These are phyloP conservation scores for Eudorina sp. DNA, from an alignment of 139 green algal species.

Conservation along the genomic window DNA sequence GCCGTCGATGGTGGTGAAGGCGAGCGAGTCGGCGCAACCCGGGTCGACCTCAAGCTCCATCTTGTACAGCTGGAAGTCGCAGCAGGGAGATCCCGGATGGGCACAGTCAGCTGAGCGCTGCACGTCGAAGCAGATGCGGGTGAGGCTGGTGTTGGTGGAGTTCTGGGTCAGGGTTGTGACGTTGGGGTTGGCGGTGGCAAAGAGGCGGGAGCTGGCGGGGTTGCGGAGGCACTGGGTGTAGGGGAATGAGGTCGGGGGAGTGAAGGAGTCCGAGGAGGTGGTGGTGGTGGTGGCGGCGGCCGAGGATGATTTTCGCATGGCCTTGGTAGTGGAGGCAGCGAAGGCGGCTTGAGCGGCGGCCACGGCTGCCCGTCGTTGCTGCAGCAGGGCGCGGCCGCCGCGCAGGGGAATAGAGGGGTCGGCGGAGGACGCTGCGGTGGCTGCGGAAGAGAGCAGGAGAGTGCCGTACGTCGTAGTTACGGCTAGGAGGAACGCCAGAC, in stretches of 20 bases:
- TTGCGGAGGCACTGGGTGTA: constrained; percentile 39
- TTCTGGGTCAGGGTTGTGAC: not conserved
- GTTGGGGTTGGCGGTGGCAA: constrained; percentile 33
- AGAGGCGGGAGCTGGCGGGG: not conserved
- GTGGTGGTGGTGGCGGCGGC: not conserved
- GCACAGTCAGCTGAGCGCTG: not conserved
- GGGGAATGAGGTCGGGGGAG: not conserved
- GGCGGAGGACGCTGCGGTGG: not conserved
- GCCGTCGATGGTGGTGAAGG: constrained; percentile 55
- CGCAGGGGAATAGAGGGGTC: not conserved
- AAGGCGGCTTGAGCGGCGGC: not conserved
- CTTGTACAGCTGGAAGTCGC: constrained; percentile 55
- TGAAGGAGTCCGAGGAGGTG: not conserved
- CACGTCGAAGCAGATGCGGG: constrained; percentile 46
- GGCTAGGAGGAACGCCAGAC: too few species aligned
- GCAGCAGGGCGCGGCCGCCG: not conserved
- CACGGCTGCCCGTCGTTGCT: not conserved
- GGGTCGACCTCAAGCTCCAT: constrained; percentile 54
- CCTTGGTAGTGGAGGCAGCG: not conserved
- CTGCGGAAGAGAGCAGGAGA: too few species aligned
- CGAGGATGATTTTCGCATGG: not conserved
- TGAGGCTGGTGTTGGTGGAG: constrained; percentile 14
- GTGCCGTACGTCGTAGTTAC: too few species aligned
- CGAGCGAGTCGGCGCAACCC: constrained; percentile 30
- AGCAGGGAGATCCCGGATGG: constrained; percentile 20